Conservation (phyloP, 164 flowering plant species). For the Aristolochia fimbriata region DNA sequence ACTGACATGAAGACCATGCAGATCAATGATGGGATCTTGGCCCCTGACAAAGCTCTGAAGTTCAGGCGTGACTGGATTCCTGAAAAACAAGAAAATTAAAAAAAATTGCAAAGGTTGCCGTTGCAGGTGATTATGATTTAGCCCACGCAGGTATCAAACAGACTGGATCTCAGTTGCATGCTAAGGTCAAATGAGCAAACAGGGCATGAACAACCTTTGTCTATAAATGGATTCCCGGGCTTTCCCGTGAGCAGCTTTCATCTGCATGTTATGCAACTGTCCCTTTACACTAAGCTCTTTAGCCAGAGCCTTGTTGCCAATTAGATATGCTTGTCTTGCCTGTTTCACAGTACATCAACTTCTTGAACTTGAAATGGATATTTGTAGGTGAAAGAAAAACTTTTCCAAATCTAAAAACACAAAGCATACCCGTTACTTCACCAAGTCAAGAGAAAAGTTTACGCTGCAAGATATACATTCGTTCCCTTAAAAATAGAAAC, state of each 20-base stretch:
- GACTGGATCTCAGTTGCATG: too few relatives aligned
- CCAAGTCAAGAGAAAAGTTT: neutral
- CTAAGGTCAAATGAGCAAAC: neutral
- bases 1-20: slow-evolving; percentile 83
- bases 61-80: slow-evolving; percentile 53
- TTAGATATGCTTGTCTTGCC: slow-evolving; percentile 88
- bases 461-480: too few relatives aligned
- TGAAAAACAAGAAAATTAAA: slow-evolving; percentile 9
- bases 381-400: too few relatives aligned
- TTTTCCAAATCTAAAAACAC: neutral
- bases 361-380: too few relatives aligned
- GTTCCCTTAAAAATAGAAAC: too few relatives aligned
- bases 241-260: slow-evolving; percentile 95
- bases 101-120: neutral
- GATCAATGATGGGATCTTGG: slow-evolving; percentile 77
- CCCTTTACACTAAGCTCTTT: slow-evolving; percentile 90
- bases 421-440: neutral
- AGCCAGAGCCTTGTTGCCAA: slow-evolving; percentile 88
- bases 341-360: slow-evolving; percentile 13
- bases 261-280: slow-evolving; percentile 77
- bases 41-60: slow-evolving; percentile 45
- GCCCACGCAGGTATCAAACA: too few relatives aligned
- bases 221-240: slow-evolving; percentile 91
- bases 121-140: too few relatives aligned
- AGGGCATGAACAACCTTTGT: slow-evolving; percentile 57